Conservation (phyloP, 2,329 filamentous ascomycete species). For the Eurotiales sp. region DNA sequence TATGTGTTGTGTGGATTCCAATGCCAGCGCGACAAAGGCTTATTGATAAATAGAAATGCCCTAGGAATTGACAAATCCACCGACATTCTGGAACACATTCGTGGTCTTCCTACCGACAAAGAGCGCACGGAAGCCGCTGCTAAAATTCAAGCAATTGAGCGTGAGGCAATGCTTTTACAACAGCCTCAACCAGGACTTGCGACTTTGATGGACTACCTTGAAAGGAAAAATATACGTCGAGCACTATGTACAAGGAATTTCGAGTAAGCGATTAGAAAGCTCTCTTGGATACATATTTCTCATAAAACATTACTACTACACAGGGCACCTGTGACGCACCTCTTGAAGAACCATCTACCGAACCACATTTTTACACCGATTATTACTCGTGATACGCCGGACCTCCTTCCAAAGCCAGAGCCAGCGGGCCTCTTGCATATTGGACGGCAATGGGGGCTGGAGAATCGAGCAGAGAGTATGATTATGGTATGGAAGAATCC, state of each 20-base stretch:
- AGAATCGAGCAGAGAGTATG: slow-evolving; percentile 40
- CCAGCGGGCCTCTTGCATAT: slow-evolving; percentile 87
- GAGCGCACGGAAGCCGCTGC: slow-evolving; percentile 64
- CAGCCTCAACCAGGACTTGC: slow-evolving; percentile 75
- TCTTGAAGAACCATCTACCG: slow-evolving; percentile 67
- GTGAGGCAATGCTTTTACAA: slow-evolving; percentile 73
- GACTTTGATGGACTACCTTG: slow-evolving; percentile 77
- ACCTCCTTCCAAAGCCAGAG: slow-evolving; percentile 68
- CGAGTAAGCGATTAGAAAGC: slow-evolving; percentile 48
- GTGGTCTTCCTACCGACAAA: slow-evolving; percentile 60
- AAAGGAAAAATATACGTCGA: slow-evolving; percentile 63
- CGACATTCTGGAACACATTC: slow-evolving; percentile 89
- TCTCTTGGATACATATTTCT: neutral
- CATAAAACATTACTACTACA: neutral
- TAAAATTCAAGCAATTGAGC: slow-evolving; percentile 75
- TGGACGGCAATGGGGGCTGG: slow-evolving; percentile 68
- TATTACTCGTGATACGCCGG: slow-evolving; percentile 74
- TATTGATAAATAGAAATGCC: slow-evolving; percentile 40
- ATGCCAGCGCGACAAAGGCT: neutral
- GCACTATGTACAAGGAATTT: slow-evolving; percentile 95
- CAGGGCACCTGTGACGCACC: slow-evolving; percentile 41
- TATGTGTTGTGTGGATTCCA: too few species aligned
- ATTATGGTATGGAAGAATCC: slow-evolving; percentile 30
- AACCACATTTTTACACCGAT: slow-evolving; percentile 69
- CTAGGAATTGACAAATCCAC: slow-evolving; percentile 66